Conservation (phyloP, 164 flowering plant species). For the Tinospora cordifolia region DNA sequence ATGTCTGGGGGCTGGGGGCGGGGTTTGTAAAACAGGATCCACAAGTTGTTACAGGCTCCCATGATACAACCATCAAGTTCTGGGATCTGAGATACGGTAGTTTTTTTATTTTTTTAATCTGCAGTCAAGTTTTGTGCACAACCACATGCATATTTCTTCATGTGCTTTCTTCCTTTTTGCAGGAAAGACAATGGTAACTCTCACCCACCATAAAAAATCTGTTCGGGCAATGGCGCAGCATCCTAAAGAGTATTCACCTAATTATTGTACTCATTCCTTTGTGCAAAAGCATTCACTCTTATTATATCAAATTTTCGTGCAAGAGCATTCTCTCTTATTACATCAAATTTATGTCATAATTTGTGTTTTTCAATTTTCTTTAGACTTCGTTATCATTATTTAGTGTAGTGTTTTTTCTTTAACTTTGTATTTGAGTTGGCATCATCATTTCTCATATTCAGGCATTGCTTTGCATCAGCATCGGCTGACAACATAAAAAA, state of each 20-base stretch:
- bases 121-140: neutral
- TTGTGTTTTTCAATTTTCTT: neutral
- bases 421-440: neutral
- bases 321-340: neutral
- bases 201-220: conserved; percentile 96
- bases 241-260: conserved; percentile 75
- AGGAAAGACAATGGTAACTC: conserved; percentile 88
- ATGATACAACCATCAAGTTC: conserved; percentile 88
- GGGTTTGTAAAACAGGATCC: conserved; percentile 59
- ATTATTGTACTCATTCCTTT: conserved; percentile 4
- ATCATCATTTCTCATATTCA: conserved; percentile 20
- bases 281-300: neutral
- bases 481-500: conserved; percentile 99
- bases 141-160: neutral
- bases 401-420: neutral
- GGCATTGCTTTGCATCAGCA: conserved; percentile 91
- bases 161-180: conserved; percentile 15
- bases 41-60: conserved; percentile 97
- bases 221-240: conserved; percentile 95
- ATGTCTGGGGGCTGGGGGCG: too few species aligned
- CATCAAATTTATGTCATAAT: neutral
- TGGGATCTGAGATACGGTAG: conserved; percentile 98
- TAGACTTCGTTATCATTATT: neutral
- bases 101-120: conserved; percentile 15
- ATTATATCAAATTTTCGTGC: conserved; percentile 3